Base-by-base conservation (phyloP, 805 yeast species). In the Priceomyces fermenticarens region DNA sequence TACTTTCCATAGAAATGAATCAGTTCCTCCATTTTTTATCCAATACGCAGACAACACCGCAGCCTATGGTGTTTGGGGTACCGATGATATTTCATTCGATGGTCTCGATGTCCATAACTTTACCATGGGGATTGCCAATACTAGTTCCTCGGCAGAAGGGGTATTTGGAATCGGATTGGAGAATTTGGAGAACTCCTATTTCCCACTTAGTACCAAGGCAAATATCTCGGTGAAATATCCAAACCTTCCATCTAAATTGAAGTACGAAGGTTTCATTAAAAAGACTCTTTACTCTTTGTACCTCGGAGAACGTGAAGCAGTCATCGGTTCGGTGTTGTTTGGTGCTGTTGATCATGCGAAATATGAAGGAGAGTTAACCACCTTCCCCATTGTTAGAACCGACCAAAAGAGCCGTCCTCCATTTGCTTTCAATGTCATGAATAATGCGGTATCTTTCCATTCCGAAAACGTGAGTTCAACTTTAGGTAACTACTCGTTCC, bases 171-270 rank as follows among this genome's bases (percentile, higher is more conserved):
- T 59, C 30, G 63, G 62, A n/a, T 44, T 36, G n/a, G n/a, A 16
- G 62, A 76, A 3, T 85, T 80, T 10, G 70, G 85, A 40, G 95
- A 89, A 60, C 25, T 20, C 7, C 8, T 8, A 20, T 20, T 20
- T 8, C 68, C 78, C 3, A 83, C 90, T 1, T 57, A 68, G 77
- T 3, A 84, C 91, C 1, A 58, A 54, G 49, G 15, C 43, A n/a
- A 46, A 47, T 1, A 37, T 30, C 20, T 13, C 35, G n/a, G 62
- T 64, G 52, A 46, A 46, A 34, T 70, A 70, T 50, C 65, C 63
- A 48, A 70, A 70, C 51, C 55, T 68, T 30, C 74, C 74, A 10
- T 32, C 57, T 25, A 64, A 60, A 40, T 53, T 70, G 47, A 54
- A 45, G 35, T 72, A 72, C 10, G 53, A 55, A 37, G 73, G 73